Evolutionary conservation across 352 stramenopile species (phyloP), one percentile per base, ranked within the genome.

Genomic region (Pythium guiyangense): DNA sequence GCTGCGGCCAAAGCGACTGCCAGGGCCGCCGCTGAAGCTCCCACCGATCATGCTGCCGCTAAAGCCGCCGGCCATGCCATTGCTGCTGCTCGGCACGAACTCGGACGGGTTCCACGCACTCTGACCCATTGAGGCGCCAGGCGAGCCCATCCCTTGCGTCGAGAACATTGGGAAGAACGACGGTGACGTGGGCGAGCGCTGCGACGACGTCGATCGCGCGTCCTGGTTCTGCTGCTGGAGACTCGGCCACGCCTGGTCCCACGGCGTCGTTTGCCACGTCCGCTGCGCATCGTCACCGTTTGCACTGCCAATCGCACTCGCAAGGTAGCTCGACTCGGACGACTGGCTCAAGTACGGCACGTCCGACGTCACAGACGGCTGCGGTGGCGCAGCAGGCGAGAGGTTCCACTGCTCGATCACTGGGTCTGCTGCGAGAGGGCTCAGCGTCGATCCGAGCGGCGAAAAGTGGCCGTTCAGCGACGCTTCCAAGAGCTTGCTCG

Each of bases 401-500:
- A 92, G 43, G 42, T 86, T 90, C 82, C 82, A 92, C 47, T 90
- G 80, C 59, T 92, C 82, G 43, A 90, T 89, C 53, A 86, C 74
- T 9, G 76, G 77, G 42, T 90, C 79, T 18, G 66, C 70, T 44
- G 69, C 66, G 31, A 90, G 65, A 48, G 74, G 70, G 47, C 70
- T 77, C 34, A 84, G 67, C 22, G 63, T 62, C 14, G 77, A 73
- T 9, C 79, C 69, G 18, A 90, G 60, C 22, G 82, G 79, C 20
- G 79, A 90, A 40, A 86, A 54, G 59, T 72, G 54, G 25, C 70
- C 59, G 60, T 78, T 76, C 51, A 62, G 57, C n/a, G 60, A 47
- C 1, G 53, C 54, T n/a, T 46, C 62, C 46, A 88, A 37, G 14
- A 79, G 43, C 59, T 86, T 79, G 55, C 88, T 78, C 15, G 69